Evolutionary conservation across 1,139 yeast genomes (phyloP), one percentile per base, ranked within the genome.

Genomic region (Candida sp.): DNA sequence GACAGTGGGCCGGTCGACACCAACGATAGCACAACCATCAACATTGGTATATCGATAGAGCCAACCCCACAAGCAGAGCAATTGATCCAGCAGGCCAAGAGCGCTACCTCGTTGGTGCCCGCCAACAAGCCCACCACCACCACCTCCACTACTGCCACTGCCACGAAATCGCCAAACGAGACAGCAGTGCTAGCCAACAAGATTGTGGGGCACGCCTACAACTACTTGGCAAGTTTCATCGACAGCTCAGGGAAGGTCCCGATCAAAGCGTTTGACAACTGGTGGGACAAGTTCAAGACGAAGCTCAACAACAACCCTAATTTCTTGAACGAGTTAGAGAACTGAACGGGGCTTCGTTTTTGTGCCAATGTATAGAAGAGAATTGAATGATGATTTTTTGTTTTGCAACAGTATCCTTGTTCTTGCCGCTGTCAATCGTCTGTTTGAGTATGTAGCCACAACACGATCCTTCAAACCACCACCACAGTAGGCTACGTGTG

Each of bases 221-320:
- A 94, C 65, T 94, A 84, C 63, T 71, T 94, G 53, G 85, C 96
- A 1, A 90, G 98, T 26, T 94, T 93, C 64, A 80, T 92, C 11
- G 96, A 90, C 61, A 68, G 72, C 6, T 75, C 81, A 30, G 96
- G 96, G 1, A 89, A 83, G 60, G 97, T 93, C 5, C 90, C 96
- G 3, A 90, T 94, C 67, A 89, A 86, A 63, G 90, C 87, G 44
- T 93, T 94, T 63, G 96, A 94, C 66, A 87, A 84, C 37, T 94
- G 99, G 99, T 93, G 99, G 98, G 86, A 81, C 56, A 94, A 92
- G 69, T 96, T 94, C 71, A 88, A 83, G 66, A 71, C 82, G 11
- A 86, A 88, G 63, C 64, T 94, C 51, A 78, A 83, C 17, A 86
- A 86, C 56, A 96, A 96, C 65, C 98, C 98, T 1, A 83, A 82